Base-by-base conservation (phyloP, 768 basidiomycete genomes). In the Hysterangium stoloniferum region DNA sequence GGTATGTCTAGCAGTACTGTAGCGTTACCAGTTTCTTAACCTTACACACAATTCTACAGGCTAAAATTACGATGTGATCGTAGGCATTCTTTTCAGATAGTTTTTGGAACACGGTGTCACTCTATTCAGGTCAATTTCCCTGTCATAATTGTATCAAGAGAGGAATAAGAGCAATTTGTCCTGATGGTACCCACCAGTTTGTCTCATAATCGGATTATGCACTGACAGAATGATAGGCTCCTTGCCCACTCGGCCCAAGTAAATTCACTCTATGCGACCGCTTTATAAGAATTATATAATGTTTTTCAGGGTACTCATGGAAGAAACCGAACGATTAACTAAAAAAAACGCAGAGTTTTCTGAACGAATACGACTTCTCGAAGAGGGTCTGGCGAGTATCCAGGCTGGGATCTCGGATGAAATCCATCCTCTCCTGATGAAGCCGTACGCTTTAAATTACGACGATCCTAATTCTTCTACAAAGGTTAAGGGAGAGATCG, bases 11-110 rank as follows among this genome's bases (percentile, higher is more conserved):
- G 17, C 35, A 13, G 12, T 19, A n/a, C 12, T 27, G 4, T 4
- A 17, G 35, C 24, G 19, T 35, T 48, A 20, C 44, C 20, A 8
- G 24, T 20, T 24, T 25, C 15, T 13, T 51, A 20, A 34, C 33
- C 17, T 19, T 15, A 40, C 29, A 42, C 41, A 20, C 29, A 19
- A 33, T 27, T 55, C n/a, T 65, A 73, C 42, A 71, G 82, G 38
- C 69, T 84, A 35, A 84, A 85, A 62, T 68, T 85, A 36, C 72
- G 76, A 28, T 85, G 82, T 56, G 82, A 84, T 60, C 74, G 75
- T 50, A 17, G 6, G 48, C 41, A 29, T n/a, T 13, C 24, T 17
- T 24, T 20, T 41, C 40, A 41, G 22, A 4, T 3, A 12, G 11
- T 25, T 17, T 12, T 41, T 12, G 9, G n/a, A n/a, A n/a, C n/a